A percentile compares a stretch with the other conserved stretches of the same genome.
phyloP scores from a whole-genome alignment of 208 protist genomes.

The Leishmania lainsoni region DNA sequence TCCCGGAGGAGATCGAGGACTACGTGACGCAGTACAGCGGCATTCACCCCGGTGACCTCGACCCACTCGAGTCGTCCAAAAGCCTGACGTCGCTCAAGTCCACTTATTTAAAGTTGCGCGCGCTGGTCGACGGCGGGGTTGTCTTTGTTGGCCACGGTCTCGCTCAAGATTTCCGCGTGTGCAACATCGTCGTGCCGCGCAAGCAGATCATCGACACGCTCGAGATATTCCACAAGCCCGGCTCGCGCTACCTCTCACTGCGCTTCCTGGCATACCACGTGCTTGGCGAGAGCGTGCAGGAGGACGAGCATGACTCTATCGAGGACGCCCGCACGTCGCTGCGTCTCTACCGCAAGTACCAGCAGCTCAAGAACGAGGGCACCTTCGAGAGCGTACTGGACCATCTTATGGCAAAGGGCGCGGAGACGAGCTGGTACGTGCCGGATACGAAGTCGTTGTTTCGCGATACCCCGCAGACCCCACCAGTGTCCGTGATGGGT shows the following conservation, averaged over 20 bases:
- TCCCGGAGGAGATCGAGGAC: conserved; percentile 86
- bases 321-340: conserved; percentile 96
- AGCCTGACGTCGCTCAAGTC: conserved; percentile 95
- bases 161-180: conserved; percentile 96
- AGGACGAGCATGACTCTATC: conserved; percentile 95
- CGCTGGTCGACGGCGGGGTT: conserved; percentile 91
- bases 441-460: conserved; percentile 65
- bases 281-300: conserved; percentile 93
- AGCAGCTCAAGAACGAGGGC: conserved; percentile 72
- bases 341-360: conserved; percentile 89
- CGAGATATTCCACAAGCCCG: conserved; percentile 92
- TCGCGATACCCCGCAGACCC: conserved; percentile 47
- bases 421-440: conserved; percentile 92
- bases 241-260: conserved; percentile 92
- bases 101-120: conserved; percentile 94
- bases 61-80: conserved; percentile 88
- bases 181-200: conserved; percentile 95
- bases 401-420: conserved; percentile 83
- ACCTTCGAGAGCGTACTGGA: conserved; percentile 84
- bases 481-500: conserved; percentile 45
- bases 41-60: conserved; percentile 95
- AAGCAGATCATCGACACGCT: conserved; percentile 97
- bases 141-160: conserved; percentile 97
- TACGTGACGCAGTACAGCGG: conserved; percentile 94
- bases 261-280: conserved; percentile 95